A percentile compares a stretch with the other conserved stretches of the same genome.
Conservation (phyloP, 306 rosid genomes). For the barrel medic (Medicago truncatula) region DNA sequence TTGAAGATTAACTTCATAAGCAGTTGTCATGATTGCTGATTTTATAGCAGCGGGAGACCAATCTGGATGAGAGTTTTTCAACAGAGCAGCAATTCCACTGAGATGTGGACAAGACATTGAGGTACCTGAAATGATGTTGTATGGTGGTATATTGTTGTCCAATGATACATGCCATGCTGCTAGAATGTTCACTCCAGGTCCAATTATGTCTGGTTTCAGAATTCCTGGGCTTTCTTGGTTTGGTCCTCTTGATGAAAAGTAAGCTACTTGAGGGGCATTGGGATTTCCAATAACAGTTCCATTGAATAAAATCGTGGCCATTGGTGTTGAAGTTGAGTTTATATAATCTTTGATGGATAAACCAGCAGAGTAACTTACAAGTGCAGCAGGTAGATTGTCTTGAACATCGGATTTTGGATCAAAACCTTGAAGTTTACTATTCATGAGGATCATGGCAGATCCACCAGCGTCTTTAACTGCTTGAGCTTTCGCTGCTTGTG, state of each 20-base stretch:
- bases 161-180: constrained; percentile 60
- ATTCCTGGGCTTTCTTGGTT: constrained; percentile 46
- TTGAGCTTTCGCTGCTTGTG: constrained; percentile 38
- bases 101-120: constrained; percentile 71
- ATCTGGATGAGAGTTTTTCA: constrained; percentile 63
- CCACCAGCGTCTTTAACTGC: constrained; percentile 58
- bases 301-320: constrained; percentile 43
- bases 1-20: constrained; percentile 25
- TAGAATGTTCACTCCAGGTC: constrained; percentile 59
- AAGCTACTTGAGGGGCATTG: constrained; percentile 48
- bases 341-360: constrained; percentile 50
- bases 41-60: constrained; percentile 75
- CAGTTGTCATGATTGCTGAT: constrained; percentile 61
- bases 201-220: constrained; percentile 66
- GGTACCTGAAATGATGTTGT: constrained; percentile 53
- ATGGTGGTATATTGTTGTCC: constrained; percentile 31
- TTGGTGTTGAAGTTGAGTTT: constrained; percentile 50
- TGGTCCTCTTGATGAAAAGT: constrained; percentile 72
- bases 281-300: constrained; percentile 53
- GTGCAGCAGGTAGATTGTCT: constrained; percentile 55
- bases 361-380: constrained; percentile 38
- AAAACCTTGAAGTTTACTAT: constrained; percentile 12
- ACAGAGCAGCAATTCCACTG: constrained; percentile 61
- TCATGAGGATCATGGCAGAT: constrained; percentile 58
- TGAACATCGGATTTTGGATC: background rate